These are phyloP conservation scores for Areca catechu DNA, from an alignment of 176 grass and related monocot genomes.

Conservation along the genomic window DNA sequence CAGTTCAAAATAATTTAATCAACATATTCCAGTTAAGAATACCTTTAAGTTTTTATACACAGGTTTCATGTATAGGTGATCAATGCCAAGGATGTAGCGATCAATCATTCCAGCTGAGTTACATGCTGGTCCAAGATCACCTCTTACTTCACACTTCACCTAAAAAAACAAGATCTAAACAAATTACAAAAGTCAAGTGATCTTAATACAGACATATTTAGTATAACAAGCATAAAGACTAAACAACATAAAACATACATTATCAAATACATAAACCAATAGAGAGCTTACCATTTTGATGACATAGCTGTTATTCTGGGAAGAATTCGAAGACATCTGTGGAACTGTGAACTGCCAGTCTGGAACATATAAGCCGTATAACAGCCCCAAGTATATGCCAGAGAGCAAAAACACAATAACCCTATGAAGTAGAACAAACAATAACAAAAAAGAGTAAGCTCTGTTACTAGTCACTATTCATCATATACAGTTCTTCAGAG, in stretches of 20 bases:
- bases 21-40: constrained; percentile 2
- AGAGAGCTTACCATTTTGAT: constrained; percentile 12
- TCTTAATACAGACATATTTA: neutral
- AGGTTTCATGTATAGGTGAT: constrained; percentile 21
- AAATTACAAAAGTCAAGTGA: neutral
- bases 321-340: constrained; percentile 7
- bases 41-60: constrained; percentile 23
- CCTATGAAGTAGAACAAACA: constrained; percentile 3
- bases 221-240: neutral
- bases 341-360: constrained; percentile 16
- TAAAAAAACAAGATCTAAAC: neutral
- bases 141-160: constrained; percentile 21
- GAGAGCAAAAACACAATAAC: constrained; percentile 9
- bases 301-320: neutral
- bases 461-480: too few relatives aligned
- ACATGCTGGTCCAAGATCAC: constrained; percentile 29
- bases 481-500: too few relatives aligned
- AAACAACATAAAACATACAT: neutral
- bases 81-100: constrained; percentile 15
- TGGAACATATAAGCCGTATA: constrained; percentile 19
- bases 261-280: neutral
- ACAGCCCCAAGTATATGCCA: constrained; percentile 14
- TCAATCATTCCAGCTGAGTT: constrained; percentile 25
- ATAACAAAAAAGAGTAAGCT: neutral
- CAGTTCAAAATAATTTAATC: neutral